Evolutionary conservation across 345 rosid genomes (phyloP), one percentile per base, ranked within the genome.

Genomic region (Noccaea bulbosa): DNA sequence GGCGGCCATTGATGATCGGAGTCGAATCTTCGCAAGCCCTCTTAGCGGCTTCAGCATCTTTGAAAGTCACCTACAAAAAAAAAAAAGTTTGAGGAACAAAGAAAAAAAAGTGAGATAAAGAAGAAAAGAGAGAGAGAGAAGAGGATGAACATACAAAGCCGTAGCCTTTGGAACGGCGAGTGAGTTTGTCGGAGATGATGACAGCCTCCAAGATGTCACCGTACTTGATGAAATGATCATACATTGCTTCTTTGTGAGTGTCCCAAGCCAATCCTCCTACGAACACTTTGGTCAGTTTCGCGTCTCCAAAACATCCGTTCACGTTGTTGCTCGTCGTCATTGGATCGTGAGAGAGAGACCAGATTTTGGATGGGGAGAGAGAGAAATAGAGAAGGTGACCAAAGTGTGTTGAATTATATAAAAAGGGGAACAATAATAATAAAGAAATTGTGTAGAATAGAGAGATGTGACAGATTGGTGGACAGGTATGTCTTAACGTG

Each of bases 261-360:
- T 94, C 99, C 99, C 97, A 94, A 16, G 99, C 96, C 37, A 94
- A 80, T 1, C 99, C 99, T 38, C 99, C 99, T 3, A 94, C 95
- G 66, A 94, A 94, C 70, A 94, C 92, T 80, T 94, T 94, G 72
- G 99, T 94, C 66, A 91, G 81, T 43, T 97, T 89, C 3, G 99
- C 87, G 80, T 94, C 99, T 1, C 92, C 98, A 12, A 90, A 90
- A 78, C 77, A 88, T 40, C 88, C 87, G 40, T 53, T 65, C 59
- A 45, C 76, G 75, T 64, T 76, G 85, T 67, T 82, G 83, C 70
- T 80, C 84, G 80, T 85, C 82, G 79, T 79, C 55, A 72, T 73
- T 20, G 45, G 43, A 38, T 45, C 71, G 62, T 34, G 50, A 32
- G 64, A 53, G 44, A 37, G 32, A 6, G 43, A 39, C 15, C 22